These are phyloP conservation scores for Leccinum laetum DNA, from an alignment of 1,284 basidiomycete genomes.

Conservation along the genomic window DNA sequence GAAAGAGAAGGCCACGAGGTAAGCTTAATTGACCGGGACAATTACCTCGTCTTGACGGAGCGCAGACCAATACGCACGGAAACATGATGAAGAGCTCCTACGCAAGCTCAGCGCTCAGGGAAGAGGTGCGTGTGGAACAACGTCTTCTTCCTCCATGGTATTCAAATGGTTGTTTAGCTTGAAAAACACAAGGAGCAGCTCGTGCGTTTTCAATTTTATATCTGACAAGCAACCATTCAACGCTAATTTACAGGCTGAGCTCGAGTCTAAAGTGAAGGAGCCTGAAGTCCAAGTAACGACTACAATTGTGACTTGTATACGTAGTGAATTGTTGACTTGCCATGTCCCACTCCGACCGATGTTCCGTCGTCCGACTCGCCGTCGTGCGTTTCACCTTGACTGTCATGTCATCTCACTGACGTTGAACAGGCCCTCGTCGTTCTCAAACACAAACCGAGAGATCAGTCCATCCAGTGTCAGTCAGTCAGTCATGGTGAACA, in stretches of 20 bases:
- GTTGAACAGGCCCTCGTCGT: conserved; percentile 22
- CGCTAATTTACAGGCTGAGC: conserved; percentile 23
- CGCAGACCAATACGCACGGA: conserved; percentile 59
- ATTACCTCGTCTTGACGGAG: conserved; percentile 11
- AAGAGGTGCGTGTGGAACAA: conserved; percentile 43
- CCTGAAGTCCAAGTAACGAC: conserved; percentile 21
- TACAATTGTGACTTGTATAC: conserved; percentile 10
- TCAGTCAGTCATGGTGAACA: not conserved
- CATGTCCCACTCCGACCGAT: conserved; percentile 18
- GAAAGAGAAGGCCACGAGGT: too few species aligned
- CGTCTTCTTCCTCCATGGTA: not conserved
- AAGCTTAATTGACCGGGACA: too few species aligned
- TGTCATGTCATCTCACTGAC: conserved; percentile 1
- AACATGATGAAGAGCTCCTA: conserved; percentile 55
- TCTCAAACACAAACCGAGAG: conserved; percentile 26
- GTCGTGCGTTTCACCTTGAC: conserved; percentile 16
- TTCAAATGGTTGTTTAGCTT: conserved; percentile 40
- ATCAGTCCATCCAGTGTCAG: conserved; percentile 25
- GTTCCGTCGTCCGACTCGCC: conserved; percentile 21
- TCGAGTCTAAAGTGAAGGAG: conserved; percentile 28
- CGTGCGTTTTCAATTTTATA: conserved; percentile 35
- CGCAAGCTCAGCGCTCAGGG: conserved; percentile 58
- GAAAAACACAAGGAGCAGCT: conserved; percentile 58
- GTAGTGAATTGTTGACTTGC: not conserved
- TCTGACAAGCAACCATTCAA: conserved; percentile 15